These are phyloP conservation scores for Leccinum disarticulatum DNA, from an alignment of 768 basidiomycete genomes.

Conservation along the genomic window DNA sequence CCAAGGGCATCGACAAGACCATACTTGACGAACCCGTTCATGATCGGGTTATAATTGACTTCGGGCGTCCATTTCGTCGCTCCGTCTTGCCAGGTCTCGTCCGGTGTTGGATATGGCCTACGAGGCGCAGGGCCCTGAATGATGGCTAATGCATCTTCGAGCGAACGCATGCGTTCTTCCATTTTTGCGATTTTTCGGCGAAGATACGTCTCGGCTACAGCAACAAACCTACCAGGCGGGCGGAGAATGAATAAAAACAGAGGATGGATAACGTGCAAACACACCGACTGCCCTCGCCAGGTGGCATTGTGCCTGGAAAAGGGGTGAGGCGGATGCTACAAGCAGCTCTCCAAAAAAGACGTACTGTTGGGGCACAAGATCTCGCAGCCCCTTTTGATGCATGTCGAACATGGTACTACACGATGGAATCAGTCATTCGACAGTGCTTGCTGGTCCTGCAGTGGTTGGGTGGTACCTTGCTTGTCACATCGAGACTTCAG, in stretches of 20 bases:
- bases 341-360: slow-evolving; percentile 6
- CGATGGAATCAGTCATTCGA: slow-evolving; percentile 1
- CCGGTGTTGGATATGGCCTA: slow-evolving; percentile 44
- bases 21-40: slow-evolving; percentile 14
- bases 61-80: slow-evolving; percentile 32
- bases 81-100: slow-evolving; percentile 16
- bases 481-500: slow-evolving; percentile 31
- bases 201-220: slow-evolving; percentile 53
- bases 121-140: slow-evolving; percentile 40
- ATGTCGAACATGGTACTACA: slow-evolving; percentile 39
- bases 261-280: slow-evolving; percentile 11
- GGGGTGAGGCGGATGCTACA: not conserved
- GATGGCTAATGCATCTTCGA: slow-evolving; percentile 56
- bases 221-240: slow-evolving; percentile 41
- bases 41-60: not conserved
- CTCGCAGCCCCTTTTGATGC: slow-evolving; percentile 50
- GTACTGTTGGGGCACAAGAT: slow-evolving; percentile 51
- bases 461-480: slow-evolving; percentile 12
- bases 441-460: not conserved
- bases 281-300: slow-evolving; percentile 54
- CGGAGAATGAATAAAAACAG: not conserved
- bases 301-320: slow-evolving; percentile 47
- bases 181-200: slow-evolving; percentile 45
- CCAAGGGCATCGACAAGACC: slow-evolving; percentile 39
- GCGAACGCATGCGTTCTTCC: slow-evolving; percentile 50